Evolutionary conservation across 768 basidiomycete species (phyloP).

Genomic region (Hydnum rufescens): DNA sequence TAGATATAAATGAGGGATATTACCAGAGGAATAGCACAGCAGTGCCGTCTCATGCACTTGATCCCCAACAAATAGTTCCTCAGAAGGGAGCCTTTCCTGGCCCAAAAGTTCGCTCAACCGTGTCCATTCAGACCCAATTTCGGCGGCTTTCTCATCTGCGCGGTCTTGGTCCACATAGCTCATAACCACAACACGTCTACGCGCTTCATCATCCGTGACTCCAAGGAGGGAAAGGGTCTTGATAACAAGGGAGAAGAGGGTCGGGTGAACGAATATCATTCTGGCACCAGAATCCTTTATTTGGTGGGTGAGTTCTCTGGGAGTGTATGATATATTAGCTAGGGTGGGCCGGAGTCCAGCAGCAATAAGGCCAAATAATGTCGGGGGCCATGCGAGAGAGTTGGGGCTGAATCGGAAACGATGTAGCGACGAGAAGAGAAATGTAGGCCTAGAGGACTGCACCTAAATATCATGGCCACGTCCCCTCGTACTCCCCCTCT

Average conservation of each 20-base stretch:
- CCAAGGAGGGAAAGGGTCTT: constrained; percentile 36
- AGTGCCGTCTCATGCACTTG: constrained; percentile 39
- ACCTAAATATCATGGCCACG: constrained; percentile 34
- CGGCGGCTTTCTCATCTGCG: not conserved
- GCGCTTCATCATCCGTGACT: constrained; percentile 27
- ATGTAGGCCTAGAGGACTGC: not conserved
- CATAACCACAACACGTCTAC: constrained; percentile 37
- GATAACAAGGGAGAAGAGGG: constrained; percentile 32
- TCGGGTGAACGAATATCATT: constrained; percentile 44
- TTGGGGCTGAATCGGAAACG: constrained; percentile 31
- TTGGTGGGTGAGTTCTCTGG: constrained; percentile 51
- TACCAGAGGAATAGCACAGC: constrained; percentile 48
- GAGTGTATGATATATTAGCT: constrained; percentile 52
- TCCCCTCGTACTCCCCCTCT: constrained; percentile 26
- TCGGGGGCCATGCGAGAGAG: constrained; percentile 34
- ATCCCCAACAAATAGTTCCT: constrained; percentile 36
- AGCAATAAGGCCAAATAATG: constrained; percentile 30
- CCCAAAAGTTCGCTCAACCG: constrained; percentile 31
- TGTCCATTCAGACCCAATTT: constrained; percentile 9
- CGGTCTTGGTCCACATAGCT: constrained; percentile 13
- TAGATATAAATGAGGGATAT: no score
- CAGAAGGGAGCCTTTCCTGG: constrained; percentile 28
- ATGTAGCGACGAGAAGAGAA: not conserved
- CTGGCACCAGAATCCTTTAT: constrained; percentile 45
- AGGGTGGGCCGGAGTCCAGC: constrained; percentile 51